Base-by-base conservation (phyloP, 1,284 basidiomycete genomes). In the Apiotrichum akiyoshidainum region DNA sequence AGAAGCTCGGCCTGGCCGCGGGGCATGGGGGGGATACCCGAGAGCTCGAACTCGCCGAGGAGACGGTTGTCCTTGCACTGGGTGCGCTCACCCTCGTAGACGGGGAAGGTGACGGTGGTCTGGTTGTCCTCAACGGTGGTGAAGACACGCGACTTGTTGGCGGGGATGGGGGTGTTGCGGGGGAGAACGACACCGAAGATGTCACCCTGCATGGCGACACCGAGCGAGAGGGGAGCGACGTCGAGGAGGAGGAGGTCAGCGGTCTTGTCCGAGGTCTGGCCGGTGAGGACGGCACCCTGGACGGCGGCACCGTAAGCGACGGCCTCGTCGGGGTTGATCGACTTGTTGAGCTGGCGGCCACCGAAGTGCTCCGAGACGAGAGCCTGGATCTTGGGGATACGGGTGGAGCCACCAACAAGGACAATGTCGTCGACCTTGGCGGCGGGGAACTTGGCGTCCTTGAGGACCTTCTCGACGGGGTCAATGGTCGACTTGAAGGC, bases 361-460 rank as follows among this genome's bases (percentile, higher is more conserved):
- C 89, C 89, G 79, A 99, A 99, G 86, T 87, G 92, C 79, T 99
- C 95, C 65, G 94, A 98, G 61, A 99, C 93, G 63, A 99, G 87
- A 34, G 92, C 86, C 82, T 98, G 95, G 71, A 99, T 91, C 85
- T 98, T 98, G 73, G 95, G 95, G 79, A 99, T 99, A 87, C 96
- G 95, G 69, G 96, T 99, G 58, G 96, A 99, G 70, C 96, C 94
- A 84, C 96, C 95, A 70, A 99, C 95, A 61, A 99, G 91, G 76
- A 99, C 96, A 69, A 99, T 98, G 73, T 99, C 95, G 78, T 99
- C 90, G 68, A 98, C 92, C 86, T 97, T 97, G 77, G 93, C 90
- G 68, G 89, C 88, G 69, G 91, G 81, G 81, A 99, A 95, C 86
- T 98, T 99, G 67, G 95, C 87, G 81, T 99, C 96, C 84, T 96